Percentiles rank a stretch among this genome's conserved stretches.
Conservation (phyloP, 2,329 filamentous ascomycete genomes). For the Xylariaceae sp. region DNA sequence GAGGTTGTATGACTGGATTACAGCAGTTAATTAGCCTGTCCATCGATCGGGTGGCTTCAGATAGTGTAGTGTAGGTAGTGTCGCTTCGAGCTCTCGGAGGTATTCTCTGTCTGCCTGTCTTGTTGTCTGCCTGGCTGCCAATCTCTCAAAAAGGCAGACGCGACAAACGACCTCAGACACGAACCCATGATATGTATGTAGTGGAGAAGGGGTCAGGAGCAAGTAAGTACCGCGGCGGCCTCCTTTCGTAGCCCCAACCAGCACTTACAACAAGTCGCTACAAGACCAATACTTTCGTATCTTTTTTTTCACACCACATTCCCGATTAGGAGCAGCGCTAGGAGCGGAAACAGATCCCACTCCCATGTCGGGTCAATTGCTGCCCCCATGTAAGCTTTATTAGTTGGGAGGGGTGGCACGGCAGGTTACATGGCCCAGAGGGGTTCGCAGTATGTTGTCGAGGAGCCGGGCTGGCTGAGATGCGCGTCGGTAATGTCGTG, state of each 20-base stretch:
- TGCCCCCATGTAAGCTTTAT: slow-evolving; percentile 19
- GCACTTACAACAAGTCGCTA: no score
- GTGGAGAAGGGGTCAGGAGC: slow-evolving; percentile 20
- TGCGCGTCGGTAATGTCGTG: slow-evolving; percentile 1
- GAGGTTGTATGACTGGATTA: not conserved
- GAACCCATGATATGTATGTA: slow-evolving; percentile 15
- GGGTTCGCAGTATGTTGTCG: slow-evolving; percentile 16
- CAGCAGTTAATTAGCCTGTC: slow-evolving; percentile 1
- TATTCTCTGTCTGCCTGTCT: slow-evolving; percentile 8
- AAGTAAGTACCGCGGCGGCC: no score
- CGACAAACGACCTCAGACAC: slow-evolving; percentile 17
- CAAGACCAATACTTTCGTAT: not conserved
- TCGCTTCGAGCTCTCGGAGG: slow-evolving; percentile 1
- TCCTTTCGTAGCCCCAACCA: no score
- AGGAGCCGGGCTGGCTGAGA: slow-evolving; percentile 11
- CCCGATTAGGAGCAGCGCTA: slow-evolving; percentile 32
- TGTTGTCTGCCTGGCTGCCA: not conserved
- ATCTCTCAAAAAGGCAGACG: slow-evolving; percentile 2
- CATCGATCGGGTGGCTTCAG: slow-evolving; percentile 15
- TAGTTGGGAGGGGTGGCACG: slow-evolving; percentile 27
- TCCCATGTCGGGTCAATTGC: slow-evolving; percentile 23
- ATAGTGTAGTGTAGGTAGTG: no score
- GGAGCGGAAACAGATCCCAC: slow-evolving; percentile 25
- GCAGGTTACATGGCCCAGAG: slow-evolving; percentile 17
- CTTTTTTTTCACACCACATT: slow-evolving; percentile 28